Conservation (phyloP, 2,329 filamentous ascomycete species). For the Cercospora sp. region DNA sequence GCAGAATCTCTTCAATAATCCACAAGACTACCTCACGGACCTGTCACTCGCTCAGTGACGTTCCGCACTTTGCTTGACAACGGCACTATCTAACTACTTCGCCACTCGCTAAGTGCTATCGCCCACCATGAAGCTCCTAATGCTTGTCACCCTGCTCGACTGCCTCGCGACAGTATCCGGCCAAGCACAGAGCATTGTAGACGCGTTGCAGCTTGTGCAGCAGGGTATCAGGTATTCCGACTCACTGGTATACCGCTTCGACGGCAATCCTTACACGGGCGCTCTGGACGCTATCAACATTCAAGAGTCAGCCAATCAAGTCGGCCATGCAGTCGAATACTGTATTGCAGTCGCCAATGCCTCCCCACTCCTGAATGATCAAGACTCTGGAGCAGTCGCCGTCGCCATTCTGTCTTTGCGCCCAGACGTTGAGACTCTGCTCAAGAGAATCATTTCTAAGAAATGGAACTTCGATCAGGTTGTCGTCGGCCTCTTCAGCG, state of each 20-base stretch:
- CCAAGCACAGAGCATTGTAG: background rate
- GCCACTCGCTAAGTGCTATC: background rate
- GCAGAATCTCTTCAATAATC: background rate
- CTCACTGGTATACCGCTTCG: background rate
- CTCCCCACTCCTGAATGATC: background rate
- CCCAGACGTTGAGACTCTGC: background rate
- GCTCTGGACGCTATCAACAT: background rate
- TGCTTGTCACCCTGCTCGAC: background rate
- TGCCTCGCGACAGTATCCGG: background rate
- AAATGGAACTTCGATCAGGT: background rate
- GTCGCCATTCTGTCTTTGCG: background rate
- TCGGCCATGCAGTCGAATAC: background rate
- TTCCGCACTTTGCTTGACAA: background rate
- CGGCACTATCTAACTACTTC: background rate
- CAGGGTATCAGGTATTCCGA: background rate
- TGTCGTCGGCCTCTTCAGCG: background rate
- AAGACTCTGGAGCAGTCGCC: background rate
- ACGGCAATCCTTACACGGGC: background rate
- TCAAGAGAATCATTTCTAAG: background rate
- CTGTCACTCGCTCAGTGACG: background rate
- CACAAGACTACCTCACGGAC: background rate
- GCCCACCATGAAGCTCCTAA: background rate
- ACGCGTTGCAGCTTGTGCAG: background rate
- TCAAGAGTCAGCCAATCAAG: background rate
- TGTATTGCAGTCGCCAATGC: background rate